Evolutionary conservation across 805 yeast species (phyloP).

Genomic region (Millerozyma miso): DNA sequence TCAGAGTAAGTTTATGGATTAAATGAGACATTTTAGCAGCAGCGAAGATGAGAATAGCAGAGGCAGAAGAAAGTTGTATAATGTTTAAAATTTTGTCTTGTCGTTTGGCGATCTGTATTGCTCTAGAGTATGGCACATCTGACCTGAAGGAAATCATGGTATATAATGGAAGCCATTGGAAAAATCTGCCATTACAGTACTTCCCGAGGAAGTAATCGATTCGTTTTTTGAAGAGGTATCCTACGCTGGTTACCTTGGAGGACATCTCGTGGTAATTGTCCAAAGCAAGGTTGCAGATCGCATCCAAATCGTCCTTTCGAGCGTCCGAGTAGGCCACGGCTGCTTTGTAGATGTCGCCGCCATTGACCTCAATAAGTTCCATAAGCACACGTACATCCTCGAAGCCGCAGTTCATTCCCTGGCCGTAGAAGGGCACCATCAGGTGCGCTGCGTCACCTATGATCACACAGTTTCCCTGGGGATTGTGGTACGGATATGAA

Average conservation of each 20-base stretch:
- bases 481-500: constrained; percentile 65
- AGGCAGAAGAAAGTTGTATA: constrained; percentile 17
- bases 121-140: constrained; percentile 73
- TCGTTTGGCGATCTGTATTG: constrained; percentile 48
- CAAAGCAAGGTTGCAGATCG: constrained; percentile 75
- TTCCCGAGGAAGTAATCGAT: constrained; percentile 64
- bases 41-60: constrained; percentile 4
- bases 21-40: constrained; percentile 8
- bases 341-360: constrained; percentile 42
- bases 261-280: constrained; percentile 87
- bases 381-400: constrained; percentile 78
- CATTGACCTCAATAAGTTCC: constrained; percentile 33
- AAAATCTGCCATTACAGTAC: constrained; percentile 42
- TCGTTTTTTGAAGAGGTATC: constrained; percentile 61
- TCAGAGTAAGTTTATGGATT: constrained; percentile 3
- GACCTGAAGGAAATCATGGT: constrained; percentile 89
- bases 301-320: constrained; percentile 63
- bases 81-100: constrained; percentile 50
- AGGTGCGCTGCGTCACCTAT: constrained; percentile 95
- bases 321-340: constrained; percentile 50
- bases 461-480: constrained; percentile 56
- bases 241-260: constrained; percentile 59
- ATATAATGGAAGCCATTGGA: constrained; percentile 77
- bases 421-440: constrained; percentile 98
- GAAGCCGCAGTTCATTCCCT: constrained; percentile 94